phyloP scores from a whole-genome alignment of 352 stramenopile genomes.

The Phytopythium delawarense region DNA sequence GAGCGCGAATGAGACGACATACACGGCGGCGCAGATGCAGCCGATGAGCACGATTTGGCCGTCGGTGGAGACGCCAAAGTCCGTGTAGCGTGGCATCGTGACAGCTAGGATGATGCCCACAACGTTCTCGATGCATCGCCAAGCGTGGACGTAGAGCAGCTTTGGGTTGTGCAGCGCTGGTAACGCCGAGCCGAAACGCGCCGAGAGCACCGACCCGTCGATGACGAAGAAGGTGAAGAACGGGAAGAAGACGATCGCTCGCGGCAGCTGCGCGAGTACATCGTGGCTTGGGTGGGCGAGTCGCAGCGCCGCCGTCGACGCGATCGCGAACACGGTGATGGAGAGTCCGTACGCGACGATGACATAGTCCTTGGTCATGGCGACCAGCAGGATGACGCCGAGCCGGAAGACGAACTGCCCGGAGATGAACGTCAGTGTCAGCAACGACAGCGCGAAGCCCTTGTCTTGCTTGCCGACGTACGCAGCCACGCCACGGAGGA shows the following conservation, averaged over 20 bases:
- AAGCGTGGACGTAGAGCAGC: constrained; percentile 38
- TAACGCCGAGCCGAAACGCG: constrained; percentile 23
- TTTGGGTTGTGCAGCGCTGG: constrained; percentile 30
- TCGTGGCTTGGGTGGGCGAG: constrained; percentile 34
- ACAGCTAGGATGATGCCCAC: constrained; percentile 35
- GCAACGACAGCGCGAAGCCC: constrained; percentile 15
- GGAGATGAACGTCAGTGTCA: constrained; percentile 41
- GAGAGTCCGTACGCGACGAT: constrained; percentile 32
- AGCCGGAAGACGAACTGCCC: constrained; percentile 61
- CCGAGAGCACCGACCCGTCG: constrained; percentile 41
- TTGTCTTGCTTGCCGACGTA: constrained; percentile 49
- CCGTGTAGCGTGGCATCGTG: constrained; percentile 44
- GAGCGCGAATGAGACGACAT: constrained; percentile 18
- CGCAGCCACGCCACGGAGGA: constrained; percentile 33
- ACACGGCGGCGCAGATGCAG: constrained; percentile 31
- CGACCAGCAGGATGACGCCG: constrained; percentile 57
- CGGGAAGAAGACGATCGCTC: constrained; percentile 55
- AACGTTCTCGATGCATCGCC: constrained; percentile 55
- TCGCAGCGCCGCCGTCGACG: constrained; percentile 25
- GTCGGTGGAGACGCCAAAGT: constrained; percentile 52
- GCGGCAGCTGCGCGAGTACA: constrained; percentile 32
- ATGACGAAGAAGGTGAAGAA: constrained; percentile 65
- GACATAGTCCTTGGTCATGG: constrained; percentile 47
- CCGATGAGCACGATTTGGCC: constrained; percentile 29
- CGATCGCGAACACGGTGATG: constrained; percentile 33